These are phyloP conservation scores for Protea cynaroides DNA, from an alignment of 164 flowering plant genomes.

Conservation along the genomic window DNA sequence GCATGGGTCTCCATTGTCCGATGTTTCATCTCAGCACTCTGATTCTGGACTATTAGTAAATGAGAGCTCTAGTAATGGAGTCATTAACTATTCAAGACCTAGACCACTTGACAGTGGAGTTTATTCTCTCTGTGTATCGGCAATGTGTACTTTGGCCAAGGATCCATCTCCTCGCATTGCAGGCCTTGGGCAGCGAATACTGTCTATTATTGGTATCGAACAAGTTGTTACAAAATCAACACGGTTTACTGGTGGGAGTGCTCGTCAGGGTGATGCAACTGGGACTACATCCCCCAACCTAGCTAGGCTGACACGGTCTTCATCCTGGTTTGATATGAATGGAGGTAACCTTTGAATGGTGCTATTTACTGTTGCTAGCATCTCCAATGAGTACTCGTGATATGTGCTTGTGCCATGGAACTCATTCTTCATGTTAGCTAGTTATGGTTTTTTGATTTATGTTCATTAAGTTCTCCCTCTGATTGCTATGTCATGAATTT, in stretches of 20 bases:
- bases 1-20: conserved; percentile 97
- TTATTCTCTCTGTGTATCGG: conserved; percentile 70
- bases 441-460: no score
- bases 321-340: conserved; percentile 93
- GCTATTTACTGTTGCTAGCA: not conserved
- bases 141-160: conserved; percentile 79
- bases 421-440: not conserved
- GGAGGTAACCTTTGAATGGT: conserved; percentile 39
- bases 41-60: conserved; percentile 56
- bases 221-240: conserved; percentile 68
- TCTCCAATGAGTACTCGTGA: not conserved
- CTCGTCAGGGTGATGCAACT: conserved; percentile 32
- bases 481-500: not conserved
- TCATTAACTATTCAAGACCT: conserved; percentile 44
- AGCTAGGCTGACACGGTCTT: conserved; percentile 78
- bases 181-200: conserved; percentile 65
- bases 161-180: conserved; percentile 95
- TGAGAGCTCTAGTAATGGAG: conserved; percentile 65
- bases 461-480: not conserved
- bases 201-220: conserved; percentile 87
- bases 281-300: conserved; percentile 36
- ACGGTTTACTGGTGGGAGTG: conserved; percentile 28
- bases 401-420: not conserved
- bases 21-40: conserved; percentile 87
- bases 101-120: conserved; percentile 60